Evolutionary conservation across 768 basidiomycete genomes (phyloP), one percentile per base, ranked within the genome.

Genomic region (Lentinula detonsa): DNA sequence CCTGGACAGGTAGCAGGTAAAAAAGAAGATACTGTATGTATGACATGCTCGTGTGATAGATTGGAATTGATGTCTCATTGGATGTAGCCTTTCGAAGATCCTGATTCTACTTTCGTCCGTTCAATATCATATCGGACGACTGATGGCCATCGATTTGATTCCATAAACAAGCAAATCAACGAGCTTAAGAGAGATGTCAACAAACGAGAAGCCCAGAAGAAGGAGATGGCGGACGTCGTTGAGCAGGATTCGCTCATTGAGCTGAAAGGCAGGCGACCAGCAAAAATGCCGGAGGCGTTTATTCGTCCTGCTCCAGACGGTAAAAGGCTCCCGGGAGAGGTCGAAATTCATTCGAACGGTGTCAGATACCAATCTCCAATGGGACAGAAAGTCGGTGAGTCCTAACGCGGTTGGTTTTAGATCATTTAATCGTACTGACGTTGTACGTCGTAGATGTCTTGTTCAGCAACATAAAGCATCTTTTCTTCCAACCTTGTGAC

Each of bases 401-500:
- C 2, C 11, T 11, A 11, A 1, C 6, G 16, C 6, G 18, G n/a
- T 57, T 49, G 33, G 48, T 16, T 40, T 33, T 40, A 40, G 28
- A 34, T 18, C 15, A 10, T 23, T 4, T 23, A 34, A 59, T 42
- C 21, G 49, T n/a, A 59, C 61, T 28, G 21, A 42, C 49, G 6
- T 34, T 10, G 60, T 58, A 55, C 43, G 23, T 21, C 54, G 37
- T 68, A 96, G 96, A 99, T 71, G 81, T 99, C 11, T 78, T 98
- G 9, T 99, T 98, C 78, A 88, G 85, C 76, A 99, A 99, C 72
- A 88, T 99, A 78, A 97, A 96, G 72, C 96, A 99, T 74, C 80
- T 98, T 9, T 97, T 98, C 77, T 98, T 99, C 84, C 97, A 99
- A 70, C 96, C 97, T 2, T 98, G 96, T 68, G 97, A 99, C 65